Evolutionary conservation across 2,329 filamentous ascomycete species (phyloP), one percentile per base, ranked within the genome.

Genomic region (Aureobasidium sp.): DNA sequence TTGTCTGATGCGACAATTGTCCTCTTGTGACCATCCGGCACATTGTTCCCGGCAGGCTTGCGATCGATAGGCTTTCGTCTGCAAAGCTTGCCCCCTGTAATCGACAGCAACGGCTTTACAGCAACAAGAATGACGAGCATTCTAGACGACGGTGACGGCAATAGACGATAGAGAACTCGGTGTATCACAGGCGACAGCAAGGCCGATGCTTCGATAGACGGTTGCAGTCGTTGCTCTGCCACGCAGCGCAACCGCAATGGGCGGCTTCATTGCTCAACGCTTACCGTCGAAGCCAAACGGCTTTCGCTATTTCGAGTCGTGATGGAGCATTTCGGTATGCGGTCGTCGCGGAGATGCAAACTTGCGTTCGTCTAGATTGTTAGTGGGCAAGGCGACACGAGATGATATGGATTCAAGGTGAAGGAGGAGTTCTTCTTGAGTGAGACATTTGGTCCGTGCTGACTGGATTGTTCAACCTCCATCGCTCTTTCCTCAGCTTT

Each of bases 361-460:
- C 55, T 11, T 30, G 34, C 32, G 44, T 59, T 59, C 55, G 44
- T 59, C 55, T 59, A 48, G 36, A 41, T 41, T 41, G 34, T 37
- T 42, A 32, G 25, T 41, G 21, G 34, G 44, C 6, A 34, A 48
- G 25, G 34, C 36, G 39, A 59, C 29, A 41, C 42, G 44, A 49
- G 44, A 7, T 11, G 34, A 21, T n/a, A 21, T 37, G 30, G 16
- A 13, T 58, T 37, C 32, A 15, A 21, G 21, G 44, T 41, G 36
- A 39, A 30, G 25, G 44, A 44, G 15, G 41, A 29, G 30, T 32
- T 36, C 32, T 45, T 21, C 21, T 21, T 48, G n/a, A 15, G 34
- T 59, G 55, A 59, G 55, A 59, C 55, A 59, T n/a, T 59, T 21
- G 55, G 55, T 45, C 55, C 55, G 55, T 59, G 55, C 55, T 58